Evolutionary conservation across 2,329 filamentous ascomycete species (phyloP).

Genomic region (Ceratocystis eucalypticola): DNA sequence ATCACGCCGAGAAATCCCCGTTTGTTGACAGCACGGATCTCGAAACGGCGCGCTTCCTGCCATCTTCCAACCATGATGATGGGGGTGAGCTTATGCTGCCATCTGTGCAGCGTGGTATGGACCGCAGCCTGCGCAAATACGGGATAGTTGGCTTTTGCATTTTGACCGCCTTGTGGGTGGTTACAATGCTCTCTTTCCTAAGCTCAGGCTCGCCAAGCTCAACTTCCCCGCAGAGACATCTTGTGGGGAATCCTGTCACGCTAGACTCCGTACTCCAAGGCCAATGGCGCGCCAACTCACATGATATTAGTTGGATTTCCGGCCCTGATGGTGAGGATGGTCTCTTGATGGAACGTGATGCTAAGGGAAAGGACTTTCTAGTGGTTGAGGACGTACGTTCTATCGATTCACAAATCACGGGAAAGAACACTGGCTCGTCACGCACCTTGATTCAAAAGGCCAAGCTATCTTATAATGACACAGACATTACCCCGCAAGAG

Average conservation of each 20-base stretch:
- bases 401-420: constrained; percentile 22
- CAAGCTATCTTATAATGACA: constrained; percentile 46
- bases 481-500: constrained; percentile 42
- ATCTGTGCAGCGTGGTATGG: background rate
- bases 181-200: constrained; percentile 51
- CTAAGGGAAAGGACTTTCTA: constrained; percentile 55
- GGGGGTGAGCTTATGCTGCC: constrained; percentile 19
- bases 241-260: constrained; percentile 52
- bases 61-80: constrained; percentile 23
- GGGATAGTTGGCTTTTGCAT: constrained; percentile 42
- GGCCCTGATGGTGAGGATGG: constrained; percentile 70
- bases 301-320: constrained; percentile 63
- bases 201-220: constrained; percentile 52
- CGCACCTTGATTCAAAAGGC: constrained; percentile 62
- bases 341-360: constrained; percentile 60
- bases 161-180: constrained; percentile 49
- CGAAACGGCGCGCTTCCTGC: constrained; percentile 42
- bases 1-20: constrained; percentile 9
- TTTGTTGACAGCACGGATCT: constrained; percentile 25
- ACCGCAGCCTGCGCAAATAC: constrained; percentile 49
- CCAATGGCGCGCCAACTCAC: constrained; percentile 48
- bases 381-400: constrained; percentile 74
- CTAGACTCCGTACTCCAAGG: constrained; percentile 56
- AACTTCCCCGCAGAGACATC: constrained; percentile 34
- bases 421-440: constrained; percentile 31